Evolutionary conservation across 257 asterid genomes (phyloP).

Genomic region (Solanum habrochaites): DNA sequence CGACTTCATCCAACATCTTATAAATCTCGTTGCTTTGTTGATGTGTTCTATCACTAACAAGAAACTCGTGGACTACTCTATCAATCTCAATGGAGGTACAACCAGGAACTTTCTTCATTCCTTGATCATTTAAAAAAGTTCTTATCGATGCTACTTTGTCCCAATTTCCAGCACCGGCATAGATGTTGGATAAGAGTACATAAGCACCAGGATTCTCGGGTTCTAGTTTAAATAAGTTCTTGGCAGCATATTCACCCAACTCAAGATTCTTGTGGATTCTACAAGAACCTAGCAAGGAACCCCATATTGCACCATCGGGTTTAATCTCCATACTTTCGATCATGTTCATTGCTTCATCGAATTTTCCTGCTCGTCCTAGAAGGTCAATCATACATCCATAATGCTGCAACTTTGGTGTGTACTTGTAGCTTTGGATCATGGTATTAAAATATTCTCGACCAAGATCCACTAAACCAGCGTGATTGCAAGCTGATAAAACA

Average conservation of each 20-base stretch:
- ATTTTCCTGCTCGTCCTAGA: constrained; percentile 14
- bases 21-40: constrained; percentile 8
- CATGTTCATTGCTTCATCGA: constrained; percentile 11
- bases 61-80: constrained; percentile 17
- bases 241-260: constrained; percentile 15
- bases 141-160: constrained; percentile 17
- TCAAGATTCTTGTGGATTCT: constrained; percentile 18
- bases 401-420: constrained; percentile 14
- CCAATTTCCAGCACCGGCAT: constrained; percentile 18
- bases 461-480: constrained; percentile 14
- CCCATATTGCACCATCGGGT: constrained; percentile 23
- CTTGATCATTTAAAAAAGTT: constrained; percentile 9
- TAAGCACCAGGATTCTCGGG: constrained; percentile 11
- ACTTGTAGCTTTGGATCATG: constrained; percentile 4
- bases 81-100: constrained; percentile 15
- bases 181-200: constrained; percentile 20
- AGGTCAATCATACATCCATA: constrained; percentile 27
- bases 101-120: constrained; percentile 17
- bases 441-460: constrained; percentile 10
- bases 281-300: constrained; percentile 22
- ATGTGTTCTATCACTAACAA: constrained; percentile 7
- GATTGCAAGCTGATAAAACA: constrained; percentile 20
- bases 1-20: constrained; percentile 12
- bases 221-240: constrained; percentile 11
- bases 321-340: constrained; percentile 8